Base-by-base conservation (phyloP, 495 filamentous ascomycete genomes). In the Trichodelitschia bisporula region DNA sequence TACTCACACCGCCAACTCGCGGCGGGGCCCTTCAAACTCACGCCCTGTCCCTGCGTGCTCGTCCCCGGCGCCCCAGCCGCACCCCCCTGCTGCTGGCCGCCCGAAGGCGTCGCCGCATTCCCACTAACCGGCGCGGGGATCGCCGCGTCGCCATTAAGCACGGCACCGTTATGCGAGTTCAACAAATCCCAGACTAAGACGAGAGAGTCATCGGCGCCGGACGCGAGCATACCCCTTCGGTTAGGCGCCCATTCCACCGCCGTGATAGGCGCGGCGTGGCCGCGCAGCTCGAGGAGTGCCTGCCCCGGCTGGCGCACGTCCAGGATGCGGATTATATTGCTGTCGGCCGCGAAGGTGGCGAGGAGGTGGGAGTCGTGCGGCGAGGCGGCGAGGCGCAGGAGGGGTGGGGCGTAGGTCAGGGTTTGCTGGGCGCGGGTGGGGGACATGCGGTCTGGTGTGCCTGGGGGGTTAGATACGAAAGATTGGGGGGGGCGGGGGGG, bases 271-370 rank as follows among this genome's bases (percentile, higher is more conserved):
- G 77, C 73, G 11, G 66, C 62, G 48, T 95, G 89, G n/a, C 86
- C 86, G 19, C 79, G 79, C 26, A 99, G 62, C 45, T 99, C 86
- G 14, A 95, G 64, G 9, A 99, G 60, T 1, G 86, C 86, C 51
- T 92, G 83, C 8, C 86, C 86, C 2, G 86, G 86, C 58, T 95
- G 89, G 12, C 86, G 77, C 10, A 93, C 84, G 42, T 99, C 86
- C 11, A 99, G 70, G 33, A 99, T 89, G 15, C 86, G 74, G 45
- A 99, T 80, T 28, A 93, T 58, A 42, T 72, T 82, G 10, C 76
- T 84, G 46, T 99, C 89, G 47, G 76, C 69, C 13, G 84, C 84
- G 47, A 99, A 95, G 15, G 86, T 99, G 5, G 89, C 84, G 23
- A 99, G 69, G 18, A 99, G 68, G 45, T 99, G 83, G 19, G 77